Percentiles rank a stretch among this genome's conserved stretches.
Conservation (phyloP, 139 green algal genomes). For the Coelastrella sp. region DNA sequence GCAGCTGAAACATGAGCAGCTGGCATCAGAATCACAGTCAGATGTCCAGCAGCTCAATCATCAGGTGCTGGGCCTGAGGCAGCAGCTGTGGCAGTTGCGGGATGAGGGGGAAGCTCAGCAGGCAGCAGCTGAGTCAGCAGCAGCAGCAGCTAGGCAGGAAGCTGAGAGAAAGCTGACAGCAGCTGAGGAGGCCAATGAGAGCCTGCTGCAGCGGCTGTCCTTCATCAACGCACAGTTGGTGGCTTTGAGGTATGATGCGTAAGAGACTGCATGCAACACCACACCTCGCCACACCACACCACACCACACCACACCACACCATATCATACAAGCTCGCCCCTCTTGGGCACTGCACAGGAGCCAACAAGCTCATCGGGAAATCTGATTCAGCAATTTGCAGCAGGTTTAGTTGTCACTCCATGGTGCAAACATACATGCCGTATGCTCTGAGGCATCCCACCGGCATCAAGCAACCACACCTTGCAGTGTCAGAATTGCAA, state of each 20-base stretch:
- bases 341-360: too few relatives aligned
- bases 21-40: background rate
- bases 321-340: too few relatives aligned
- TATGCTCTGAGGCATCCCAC: too few relatives aligned
- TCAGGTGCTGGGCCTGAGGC: background rate
- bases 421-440: too few relatives aligned
- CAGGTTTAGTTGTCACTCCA: too few relatives aligned
- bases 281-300: too few relatives aligned
- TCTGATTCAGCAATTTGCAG: too few relatives aligned
- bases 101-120: background rate
- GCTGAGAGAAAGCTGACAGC: background rate
- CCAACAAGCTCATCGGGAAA: too few relatives aligned
- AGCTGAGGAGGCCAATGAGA: background rate
- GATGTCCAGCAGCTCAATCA: slow-evolving; percentile 5
- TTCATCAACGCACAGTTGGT: slow-evolving; percentile 28
- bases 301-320: too few relatives aligned
- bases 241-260: slow-evolving; percentile 12
- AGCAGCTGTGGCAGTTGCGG: slow-evolving; percentile 22
- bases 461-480: too few relatives aligned
- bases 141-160: background rate
- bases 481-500: too few relatives aligned
- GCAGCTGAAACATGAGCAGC: slow-evolving; percentile 9
- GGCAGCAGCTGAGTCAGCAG: background rate
- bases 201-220: slow-evolving; percentile 18
- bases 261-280: too few relatives aligned